phyloP scores from a whole-genome alignment of 805 yeast species.

The Yueomyces sinensis region DNA sequence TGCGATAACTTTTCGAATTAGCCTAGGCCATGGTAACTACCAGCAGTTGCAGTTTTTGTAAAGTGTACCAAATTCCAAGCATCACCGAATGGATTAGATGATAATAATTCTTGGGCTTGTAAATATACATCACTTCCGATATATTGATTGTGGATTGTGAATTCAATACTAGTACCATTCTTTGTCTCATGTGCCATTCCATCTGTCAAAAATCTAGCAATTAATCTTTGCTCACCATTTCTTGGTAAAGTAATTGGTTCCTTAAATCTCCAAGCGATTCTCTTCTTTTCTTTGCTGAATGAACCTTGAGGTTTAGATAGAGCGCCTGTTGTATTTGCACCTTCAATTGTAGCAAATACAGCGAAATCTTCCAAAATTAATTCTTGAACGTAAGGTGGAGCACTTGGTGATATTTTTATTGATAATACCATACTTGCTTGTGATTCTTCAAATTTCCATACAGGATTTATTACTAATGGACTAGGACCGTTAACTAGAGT shows the following conservation, averaged over 20 bases:
- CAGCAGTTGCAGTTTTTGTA: slow-evolving; percentile 25
- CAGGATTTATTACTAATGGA: slow-evolving; percentile 65
- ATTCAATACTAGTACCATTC: slow-evolving; percentile 61
- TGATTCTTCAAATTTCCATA: slow-evolving; percentile 78
- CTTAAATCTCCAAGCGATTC: slow-evolving; percentile 74
- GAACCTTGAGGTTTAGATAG: slow-evolving; percentile 88
- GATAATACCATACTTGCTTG: slow-evolving; percentile 80
- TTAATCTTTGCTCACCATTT: slow-evolving; percentile 46
- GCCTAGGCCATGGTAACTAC: slow-evolving; percentile 27
- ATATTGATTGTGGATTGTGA: slow-evolving; percentile 28
- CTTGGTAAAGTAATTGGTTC: slow-evolving; percentile 28
- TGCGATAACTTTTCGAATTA: too few species aligned
- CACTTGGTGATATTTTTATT: slow-evolving; percentile 28
- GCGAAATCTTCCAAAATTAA: slow-evolving; percentile 24
- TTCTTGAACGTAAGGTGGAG: slow-evolving; percentile 23
- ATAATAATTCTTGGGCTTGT: slow-evolving; percentile 22
- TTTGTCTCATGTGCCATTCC: slow-evolving; percentile 59
- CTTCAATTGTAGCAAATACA: slow-evolving; percentile 43
- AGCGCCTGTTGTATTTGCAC: slow-evolving; percentile 56
- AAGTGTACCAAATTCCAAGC: slow-evolving; percentile 25
- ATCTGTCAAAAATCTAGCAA: slow-evolving; percentile 77
- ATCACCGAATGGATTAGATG: slow-evolving; percentile 29
- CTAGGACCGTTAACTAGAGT: slow-evolving; percentile 37
- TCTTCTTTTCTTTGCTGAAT: slow-evolving; percentile 70
- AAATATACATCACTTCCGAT: slow-evolving; percentile 33